phyloP scores from a whole-genome alignment of 75 land plant genomes.

The Picea glauca region DNA sequence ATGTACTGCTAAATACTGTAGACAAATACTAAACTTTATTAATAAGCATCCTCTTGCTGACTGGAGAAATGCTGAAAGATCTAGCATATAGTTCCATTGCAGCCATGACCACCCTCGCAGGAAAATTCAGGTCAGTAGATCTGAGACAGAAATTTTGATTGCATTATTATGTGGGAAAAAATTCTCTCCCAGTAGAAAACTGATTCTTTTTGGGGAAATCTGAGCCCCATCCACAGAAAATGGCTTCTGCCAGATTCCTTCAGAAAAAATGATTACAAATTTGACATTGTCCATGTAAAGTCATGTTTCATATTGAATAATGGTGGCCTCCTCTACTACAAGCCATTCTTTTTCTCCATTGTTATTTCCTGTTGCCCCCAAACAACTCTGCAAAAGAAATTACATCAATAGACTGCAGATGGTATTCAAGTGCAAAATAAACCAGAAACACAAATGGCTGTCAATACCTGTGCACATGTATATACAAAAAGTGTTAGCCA shows the following conservation, averaged over 20 bases:
- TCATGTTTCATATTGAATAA: slow-evolving; percentile 45
- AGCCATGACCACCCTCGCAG: not conserved
- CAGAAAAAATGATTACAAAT: not conserved
- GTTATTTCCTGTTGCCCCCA: slow-evolving; percentile 15
- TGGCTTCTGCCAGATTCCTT: not conserved
- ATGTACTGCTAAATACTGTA: not conserved
- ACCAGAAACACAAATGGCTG: not conserved
- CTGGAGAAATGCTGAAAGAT: not conserved
- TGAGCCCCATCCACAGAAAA: slow-evolving; percentile 1
- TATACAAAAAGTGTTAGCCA: slow-evolving; percentile 81
- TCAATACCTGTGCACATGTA: slow-evolving; percentile 76
- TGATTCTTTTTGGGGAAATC: not conserved
- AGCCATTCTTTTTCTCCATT: slow-evolving; percentile 36
- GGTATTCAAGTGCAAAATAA: not conserved
- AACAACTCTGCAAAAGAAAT: slow-evolving; percentile 45
- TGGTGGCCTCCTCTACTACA: slow-evolving; percentile 54
- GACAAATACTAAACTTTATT: not conserved
- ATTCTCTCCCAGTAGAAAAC: not conserved
- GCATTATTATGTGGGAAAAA: not conserved
- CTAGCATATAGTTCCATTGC: not conserved
- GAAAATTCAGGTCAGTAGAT: not conserved
- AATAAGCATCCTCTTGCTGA: not conserved
- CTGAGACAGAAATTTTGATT: not conserved
- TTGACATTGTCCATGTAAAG: not conserved
- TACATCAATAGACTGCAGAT: slow-evolving; percentile 14